phyloP scores from a whole-genome alignment of 495 filamentous ascomycete species.

The Penicillium samsonianum region DNA sequence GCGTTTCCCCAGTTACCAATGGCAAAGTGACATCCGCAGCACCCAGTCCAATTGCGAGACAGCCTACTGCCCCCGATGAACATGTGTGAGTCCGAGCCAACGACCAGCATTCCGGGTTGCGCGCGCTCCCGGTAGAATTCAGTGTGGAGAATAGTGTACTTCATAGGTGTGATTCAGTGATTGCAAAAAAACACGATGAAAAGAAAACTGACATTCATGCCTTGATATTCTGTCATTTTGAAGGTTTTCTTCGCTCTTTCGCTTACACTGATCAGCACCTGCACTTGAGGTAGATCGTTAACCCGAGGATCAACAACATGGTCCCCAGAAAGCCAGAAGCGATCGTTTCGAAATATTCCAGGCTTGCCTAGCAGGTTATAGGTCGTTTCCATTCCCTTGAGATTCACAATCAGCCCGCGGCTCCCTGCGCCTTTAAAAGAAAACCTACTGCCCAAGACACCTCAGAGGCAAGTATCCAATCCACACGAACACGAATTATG shows the following conservation, averaged over 20 bases:
- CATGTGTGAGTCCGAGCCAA: constrained; percentile 53
- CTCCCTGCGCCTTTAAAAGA: neutral
- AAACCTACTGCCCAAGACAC: constrained; percentile 37
- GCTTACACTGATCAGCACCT: no score
- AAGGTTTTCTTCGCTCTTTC: no score
- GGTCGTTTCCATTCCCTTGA: constrained; percentile 40
- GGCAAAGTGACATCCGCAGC: constrained; percentile 48
- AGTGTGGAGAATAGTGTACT: constrained; percentile 32
- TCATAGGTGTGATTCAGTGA: no score
- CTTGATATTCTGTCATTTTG: no score
- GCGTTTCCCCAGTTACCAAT: constrained; percentile 48
- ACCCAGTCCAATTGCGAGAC: constrained; percentile 47
- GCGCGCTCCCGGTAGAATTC: constrained; percentile 48
- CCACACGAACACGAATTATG: constrained; percentile 40
- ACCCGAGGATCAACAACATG: constrained; percentile 48
- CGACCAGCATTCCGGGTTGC: constrained; percentile 46
- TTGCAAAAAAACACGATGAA: no score
- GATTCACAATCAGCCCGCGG: neutral
- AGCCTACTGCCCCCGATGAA: constrained; percentile 41
- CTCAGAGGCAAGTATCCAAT: constrained; percentile 48
- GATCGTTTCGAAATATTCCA: constrained; percentile 48
- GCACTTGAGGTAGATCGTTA: constrained; percentile 19
- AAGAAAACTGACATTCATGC: no score
- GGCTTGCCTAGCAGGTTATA: constrained; percentile 38
- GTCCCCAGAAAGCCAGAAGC: constrained; percentile 51